Base-by-base conservation (phyloP, 2,329 filamentous ascomycete species). In the Monilinia polystroma region DNA sequence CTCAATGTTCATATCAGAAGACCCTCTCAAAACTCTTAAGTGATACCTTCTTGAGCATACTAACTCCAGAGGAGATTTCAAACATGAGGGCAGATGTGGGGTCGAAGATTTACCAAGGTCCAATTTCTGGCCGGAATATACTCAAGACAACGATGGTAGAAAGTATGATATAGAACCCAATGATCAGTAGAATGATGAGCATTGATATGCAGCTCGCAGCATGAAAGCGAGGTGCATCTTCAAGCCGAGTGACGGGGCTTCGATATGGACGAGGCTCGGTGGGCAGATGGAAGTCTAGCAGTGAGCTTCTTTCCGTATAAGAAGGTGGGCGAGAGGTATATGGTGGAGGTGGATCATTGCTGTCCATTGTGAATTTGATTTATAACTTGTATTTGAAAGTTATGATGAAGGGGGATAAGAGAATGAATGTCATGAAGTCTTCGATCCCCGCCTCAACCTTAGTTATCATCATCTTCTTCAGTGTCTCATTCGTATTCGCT, bases 241-340 rank as follows among this genome's bases (percentile, higher is more conserved):
- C 45, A 11, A 29, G 18, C 29, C 20, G 14, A 23, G 29, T 7
- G 23, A 11, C 18, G 3, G 43, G 57, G 14, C 18, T 35, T 35
- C 20, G 57, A 18, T 60, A 60, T 11, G 29, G 43, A 60, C 20
- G 57, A 18, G 57, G 57, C 7, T 49, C 26, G 7, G 29, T 60
- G 0, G 57, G 57, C 5, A 60, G 20, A 38, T 35, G 26, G 20
- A 35, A 26, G 14, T 18, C 16, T 18, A 60, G 26, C 2, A 60
- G 43, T 12, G 57, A 43, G 16, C 18, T 60, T 35, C 43, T 49
- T 23, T 60, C 43, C 1, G 43, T 60, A 8, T 60, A 49, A 4
- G 57, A 49, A 29, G 43, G 57, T 8, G 57, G 43, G 3, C 29
- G 57, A 12, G 26, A 60, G 14, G 57, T 49, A 11, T 49, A 60